Evolutionary conservation across 192 early-diverging fungal species (phyloP), one percentile per base, ranked within the genome.

Genomic region (Paraglomus brasilianum): DNA sequence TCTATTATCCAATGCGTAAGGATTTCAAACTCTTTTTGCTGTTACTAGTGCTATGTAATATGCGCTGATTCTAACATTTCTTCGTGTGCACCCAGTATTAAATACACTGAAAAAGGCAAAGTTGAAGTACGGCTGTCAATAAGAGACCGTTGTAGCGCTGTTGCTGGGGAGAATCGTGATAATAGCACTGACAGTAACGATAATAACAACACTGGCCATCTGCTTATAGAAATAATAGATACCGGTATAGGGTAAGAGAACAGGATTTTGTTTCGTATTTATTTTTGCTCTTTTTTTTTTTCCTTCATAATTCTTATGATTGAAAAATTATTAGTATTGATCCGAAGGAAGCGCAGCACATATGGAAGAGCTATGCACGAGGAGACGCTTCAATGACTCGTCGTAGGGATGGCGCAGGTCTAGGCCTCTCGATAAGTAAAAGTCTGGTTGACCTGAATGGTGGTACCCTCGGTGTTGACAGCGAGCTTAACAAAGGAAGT

Each of bases 371-470:
- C 46, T 93, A 90, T 75, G 72, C 83, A 8, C 91, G 91, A 72
- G 87, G 83, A 5, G 88, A 91, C 22, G 81, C 82, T 17, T 82
- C 88, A 17, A 87, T 85, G 40, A 88, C 86, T 7, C 82, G 89
- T 58, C 83, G 84, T 57, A 92, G 88, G 71, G 89, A 88, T 38
- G 90, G 91, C 21, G 89, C 89, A 5, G 91, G 92, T 0, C 79
- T 93, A 19, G 91, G 92, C 0, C 80, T 94, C 36, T 85, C 84
- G 42, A 94, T 94, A 45, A 89, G 84, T 45, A 87, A 88, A 72
- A 82, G 86, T 42, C 75, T 94, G 10, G 84, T 87, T 19, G 81
- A 82, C 76, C 81, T 91, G 62, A 83, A 88, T 52, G 88, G 87
- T 7, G 91, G 91, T 9, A 66, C 80, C 36, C 81, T 93, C 38